Percentiles rank a stretch among this genome's conserved stretches.
These are phyloP conservation scores for Linnemannia schmuckeri DNA, from an alignment of 192 early-diverging fungal species.

Conservation along the genomic window DNA sequence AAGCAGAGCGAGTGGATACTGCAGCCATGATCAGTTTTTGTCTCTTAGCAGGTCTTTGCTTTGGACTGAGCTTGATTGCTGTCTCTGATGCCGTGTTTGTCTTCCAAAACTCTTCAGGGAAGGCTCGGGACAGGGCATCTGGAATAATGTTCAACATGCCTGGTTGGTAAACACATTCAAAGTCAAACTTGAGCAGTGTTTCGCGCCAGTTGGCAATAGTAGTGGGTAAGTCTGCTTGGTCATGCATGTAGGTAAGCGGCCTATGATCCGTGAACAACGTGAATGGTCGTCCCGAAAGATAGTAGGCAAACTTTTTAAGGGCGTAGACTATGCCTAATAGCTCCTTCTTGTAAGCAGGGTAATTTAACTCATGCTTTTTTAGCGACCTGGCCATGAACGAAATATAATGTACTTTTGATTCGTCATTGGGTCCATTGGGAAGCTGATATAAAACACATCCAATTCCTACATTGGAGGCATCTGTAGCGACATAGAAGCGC, in stretches of 20 bases:
- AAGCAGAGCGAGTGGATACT: too few relatives aligned
- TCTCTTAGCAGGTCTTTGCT: too few relatives aligned
- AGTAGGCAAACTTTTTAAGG: slow-evolving; percentile 48
- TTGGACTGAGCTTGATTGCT: background rate
- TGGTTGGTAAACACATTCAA: slow-evolving; percentile 27
- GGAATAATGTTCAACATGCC: slow-evolving; percentile 50
- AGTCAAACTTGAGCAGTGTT: slow-evolving; percentile 37
- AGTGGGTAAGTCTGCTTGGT: slow-evolving; percentile 13
- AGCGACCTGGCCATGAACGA: slow-evolving; percentile 39
- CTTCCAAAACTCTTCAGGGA: slow-evolving; percentile 17
- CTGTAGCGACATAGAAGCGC: slow-evolving; percentile 44
- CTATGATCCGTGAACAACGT: slow-evolving; percentile 51
- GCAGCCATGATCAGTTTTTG: too few relatives aligned
- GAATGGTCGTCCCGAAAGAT: slow-evolving; percentile 36
- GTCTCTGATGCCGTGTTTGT: background rate
- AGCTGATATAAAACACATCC: slow-evolving; percentile 46
- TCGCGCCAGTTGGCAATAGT: slow-evolving; percentile 52
- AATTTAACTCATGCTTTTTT: slow-evolving; percentile 23
- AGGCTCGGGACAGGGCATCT: slow-evolving; percentile 39
- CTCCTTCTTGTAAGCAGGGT: slow-evolving; percentile 46
- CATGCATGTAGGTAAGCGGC: slow-evolving; percentile 28
- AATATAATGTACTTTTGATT: slow-evolving; percentile 20
- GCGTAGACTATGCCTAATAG: slow-evolving; percentile 34
- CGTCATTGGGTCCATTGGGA: background rate
- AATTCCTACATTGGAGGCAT: slow-evolving; percentile 57